These are phyloP conservation scores for Litsea cubeba DNA, from an alignment of 164 flowering plant genomes.

Conservation along the genomic window DNA sequence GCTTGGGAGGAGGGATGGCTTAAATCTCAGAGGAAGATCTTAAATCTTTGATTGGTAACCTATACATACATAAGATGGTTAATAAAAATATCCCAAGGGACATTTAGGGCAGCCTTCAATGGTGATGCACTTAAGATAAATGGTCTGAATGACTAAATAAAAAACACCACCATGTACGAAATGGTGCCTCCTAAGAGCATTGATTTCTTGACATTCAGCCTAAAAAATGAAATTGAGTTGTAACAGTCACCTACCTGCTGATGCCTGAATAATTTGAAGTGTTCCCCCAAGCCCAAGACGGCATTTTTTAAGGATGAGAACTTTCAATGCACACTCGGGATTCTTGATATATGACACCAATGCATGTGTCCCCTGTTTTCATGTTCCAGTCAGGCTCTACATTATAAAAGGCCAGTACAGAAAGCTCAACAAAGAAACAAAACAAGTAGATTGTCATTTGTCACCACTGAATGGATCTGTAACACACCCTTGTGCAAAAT, in stretches of 20 bases:
- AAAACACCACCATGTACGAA: not conserved
- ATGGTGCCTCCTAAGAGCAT: not conserved
- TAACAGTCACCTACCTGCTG: conserved; percentile 41
- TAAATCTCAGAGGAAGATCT: not conserved
- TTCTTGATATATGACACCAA: conserved; percentile 49
- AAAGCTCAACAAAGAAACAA: not conserved
- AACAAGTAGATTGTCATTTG: not conserved
- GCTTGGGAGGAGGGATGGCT: not conserved
- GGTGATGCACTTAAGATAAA: not conserved
- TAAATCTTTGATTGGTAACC: not conserved
- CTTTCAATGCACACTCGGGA: conserved; percentile 53
- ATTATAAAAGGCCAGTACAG: not conserved
- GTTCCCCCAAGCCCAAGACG: conserved; percentile 65
- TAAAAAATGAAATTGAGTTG: not conserved
- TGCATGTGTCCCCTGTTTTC: conserved; percentile 53
- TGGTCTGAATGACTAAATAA: not conserved
- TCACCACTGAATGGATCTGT: no score
- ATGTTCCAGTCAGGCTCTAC: conserved; percentile 5
- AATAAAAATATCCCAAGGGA: not conserved
- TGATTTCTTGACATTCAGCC: not conserved
- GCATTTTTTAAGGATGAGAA: conserved; percentile 60
- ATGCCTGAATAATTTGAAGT: conserved; percentile 49
- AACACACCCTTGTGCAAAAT: no score
- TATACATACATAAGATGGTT: no score
- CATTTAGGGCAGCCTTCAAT: not conserved